phyloP scores from a whole-genome alignment of 345 rosid genomes.

The Hibiscus tridactylites region DNA sequence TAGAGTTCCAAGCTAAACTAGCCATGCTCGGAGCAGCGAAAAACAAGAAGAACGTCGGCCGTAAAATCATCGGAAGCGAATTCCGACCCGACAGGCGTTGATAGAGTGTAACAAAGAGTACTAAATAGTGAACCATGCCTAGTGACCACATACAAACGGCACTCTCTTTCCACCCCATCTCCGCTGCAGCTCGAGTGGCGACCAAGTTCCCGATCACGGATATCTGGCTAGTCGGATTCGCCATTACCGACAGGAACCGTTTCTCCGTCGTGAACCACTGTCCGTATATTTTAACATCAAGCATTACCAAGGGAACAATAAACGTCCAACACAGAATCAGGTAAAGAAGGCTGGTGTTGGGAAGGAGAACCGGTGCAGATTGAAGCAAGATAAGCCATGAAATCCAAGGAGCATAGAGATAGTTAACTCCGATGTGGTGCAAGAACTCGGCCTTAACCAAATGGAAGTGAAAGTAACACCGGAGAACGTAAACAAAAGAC shows the following conservation, averaged over 20 bases:
- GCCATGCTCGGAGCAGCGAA: slow-evolving; percentile 63
- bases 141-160: slow-evolving; percentile 59
- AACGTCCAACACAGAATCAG: slow-evolving; percentile 33
- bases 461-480: slow-evolving; percentile 24
- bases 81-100: slow-evolving; percentile 45
- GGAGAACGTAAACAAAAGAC: slow-evolving; percentile 20
- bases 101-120: slow-evolving; percentile 65
- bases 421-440: slow-evolving; percentile 52
- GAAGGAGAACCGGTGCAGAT: slow-evolving; percentile 32
- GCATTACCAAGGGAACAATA: slow-evolving; percentile 36
- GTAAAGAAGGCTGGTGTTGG: slow-evolving; percentile 4
- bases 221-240: slow-evolving; percentile 60
- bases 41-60: slow-evolving; percentile 65
- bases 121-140: slow-evolving; percentile 56
- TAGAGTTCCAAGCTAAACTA: slow-evolving; percentile 62
- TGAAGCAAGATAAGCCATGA: slow-evolving; percentile 65
- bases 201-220: slow-evolving; percentile 57
- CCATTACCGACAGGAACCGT: slow-evolving; percentile 40
- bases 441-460: slow-evolving; percentile 39
- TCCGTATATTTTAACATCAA: slow-evolving; percentile 62
- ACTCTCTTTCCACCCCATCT: slow-evolving; percentile 51
- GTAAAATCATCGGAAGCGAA: slow-evolving; percentile 31
- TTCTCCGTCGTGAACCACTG: slow-evolving; percentile 73
- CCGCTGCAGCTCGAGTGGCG: slow-evolving; percentile 48
- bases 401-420: slow-evolving; percentile 59